Percentiles rank a stretch among this genome's conserved stretches.
These are phyloP conservation scores for Tagetes erecta DNA, from an alignment of 129 eudicot genomes.

Conservation along the genomic window DNA sequence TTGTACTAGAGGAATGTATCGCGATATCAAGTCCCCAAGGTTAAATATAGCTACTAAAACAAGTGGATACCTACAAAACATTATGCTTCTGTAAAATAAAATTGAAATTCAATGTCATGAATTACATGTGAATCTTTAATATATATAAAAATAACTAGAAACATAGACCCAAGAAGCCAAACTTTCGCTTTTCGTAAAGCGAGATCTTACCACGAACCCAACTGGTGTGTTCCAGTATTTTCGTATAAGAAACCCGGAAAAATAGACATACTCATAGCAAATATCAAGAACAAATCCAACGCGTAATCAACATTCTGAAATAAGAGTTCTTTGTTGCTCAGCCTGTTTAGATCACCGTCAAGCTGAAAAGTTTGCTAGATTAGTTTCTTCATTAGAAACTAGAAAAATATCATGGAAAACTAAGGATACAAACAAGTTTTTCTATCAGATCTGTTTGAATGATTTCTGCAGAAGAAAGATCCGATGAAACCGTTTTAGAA, in stretches of 20 bases:
- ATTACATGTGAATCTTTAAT: too few species aligned
- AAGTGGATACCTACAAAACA: constrained; percentile 56
- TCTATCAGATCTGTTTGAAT: constrained; percentile 31
- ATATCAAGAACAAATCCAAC: constrained; percentile 52
- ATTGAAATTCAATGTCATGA: too few species aligned
- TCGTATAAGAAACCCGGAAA: constrained; percentile 77
- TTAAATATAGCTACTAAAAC: constrained; percentile 68
- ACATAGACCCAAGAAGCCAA: too few species aligned
- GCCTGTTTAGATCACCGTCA: constrained; percentile 37
- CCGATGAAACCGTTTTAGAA: constrained; percentile 65
- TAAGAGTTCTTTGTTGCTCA: constrained; percentile 56
- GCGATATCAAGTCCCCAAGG: constrained; percentile 51
- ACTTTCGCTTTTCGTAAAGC: not conserved
- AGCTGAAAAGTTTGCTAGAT: constrained; percentile 33
- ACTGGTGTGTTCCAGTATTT: constrained; percentile 64
- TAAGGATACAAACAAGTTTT: constrained; percentile 21
- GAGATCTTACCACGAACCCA: constrained; percentile 57
- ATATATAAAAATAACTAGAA: too few species aligned
- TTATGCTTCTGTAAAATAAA: not conserved
- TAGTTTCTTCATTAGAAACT: not conserved
- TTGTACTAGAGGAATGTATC: constrained; percentile 53
- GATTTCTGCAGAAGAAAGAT: constrained; percentile 69
- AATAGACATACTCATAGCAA: constrained; percentile 63
- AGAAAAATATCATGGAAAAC: too few species aligned
- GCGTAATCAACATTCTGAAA: constrained; percentile 57